Conservation (phyloP, 1,284 basidiomycete genomes). For the Lentinus polychrous region DNA sequence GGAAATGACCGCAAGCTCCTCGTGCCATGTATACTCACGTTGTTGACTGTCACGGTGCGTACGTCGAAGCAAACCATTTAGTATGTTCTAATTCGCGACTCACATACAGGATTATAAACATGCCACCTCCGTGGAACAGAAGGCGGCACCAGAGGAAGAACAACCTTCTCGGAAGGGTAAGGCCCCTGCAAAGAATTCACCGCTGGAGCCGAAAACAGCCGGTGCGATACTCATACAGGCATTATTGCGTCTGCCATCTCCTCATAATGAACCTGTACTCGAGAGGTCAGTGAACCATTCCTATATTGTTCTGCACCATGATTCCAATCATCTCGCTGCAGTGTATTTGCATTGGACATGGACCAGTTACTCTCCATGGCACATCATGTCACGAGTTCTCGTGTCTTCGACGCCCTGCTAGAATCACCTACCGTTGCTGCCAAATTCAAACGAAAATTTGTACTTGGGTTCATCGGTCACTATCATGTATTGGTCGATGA, state of each 20-base stretch:
- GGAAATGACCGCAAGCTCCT: constrained; percentile 30
- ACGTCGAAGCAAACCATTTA: constrained; percentile 5
- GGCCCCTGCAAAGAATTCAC: constrained; percentile 18
- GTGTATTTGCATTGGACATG: constrained; percentile 52
- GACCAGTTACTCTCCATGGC: constrained; percentile 62
- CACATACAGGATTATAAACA: constrained; percentile 33
- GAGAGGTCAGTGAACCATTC: constrained; percentile 48
- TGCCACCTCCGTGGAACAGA: constrained; percentile 12
- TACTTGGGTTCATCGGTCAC: constrained; percentile 68
- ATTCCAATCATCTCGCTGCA: constrained; percentile 22
- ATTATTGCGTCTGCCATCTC: constrained; percentile 59
- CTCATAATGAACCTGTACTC: constrained; percentile 59
- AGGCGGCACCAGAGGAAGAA: constrained; percentile 12
- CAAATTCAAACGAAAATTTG: constrained; percentile 66
- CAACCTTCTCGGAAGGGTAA: constrained; percentile 6
- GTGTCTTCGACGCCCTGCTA: constrained; percentile 75
- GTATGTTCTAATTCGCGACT: not conserved
- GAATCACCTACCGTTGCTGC: constrained; percentile 60
- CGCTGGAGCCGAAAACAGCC: constrained; percentile 67
- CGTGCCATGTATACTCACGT: constrained; percentile 43
- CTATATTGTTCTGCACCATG: constrained; percentile 1
- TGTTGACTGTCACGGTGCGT: constrained; percentile 46
- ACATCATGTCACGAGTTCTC: constrained; percentile 70
- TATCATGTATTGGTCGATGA: constrained; percentile 80
- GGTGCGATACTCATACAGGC: constrained; percentile 83